Percentiles rank a stretch among this genome's conserved stretches.
Conservation (phyloP, 2,329 filamentous ascomycete genomes). For the Fusarium clavum region DNA sequence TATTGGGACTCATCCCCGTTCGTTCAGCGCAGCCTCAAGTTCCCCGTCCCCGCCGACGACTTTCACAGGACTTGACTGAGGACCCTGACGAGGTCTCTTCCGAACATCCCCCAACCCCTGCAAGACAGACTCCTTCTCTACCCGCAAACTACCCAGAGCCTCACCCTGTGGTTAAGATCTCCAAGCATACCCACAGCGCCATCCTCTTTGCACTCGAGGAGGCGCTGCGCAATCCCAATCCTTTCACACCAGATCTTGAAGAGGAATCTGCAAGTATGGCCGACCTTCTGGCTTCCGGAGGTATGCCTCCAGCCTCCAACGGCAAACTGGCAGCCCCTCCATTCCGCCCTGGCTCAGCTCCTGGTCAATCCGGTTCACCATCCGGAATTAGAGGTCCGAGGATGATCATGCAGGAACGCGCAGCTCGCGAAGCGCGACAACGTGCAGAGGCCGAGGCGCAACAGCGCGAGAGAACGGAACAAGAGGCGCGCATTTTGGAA, state of each 20-base stretch:
- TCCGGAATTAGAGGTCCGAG: conserved; percentile 83
- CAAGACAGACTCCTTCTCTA: conserved; percentile 45
- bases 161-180: conserved; percentile 72
- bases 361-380: conserved; percentile 65
- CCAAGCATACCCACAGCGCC: conserved; percentile 85
- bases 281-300: conserved; percentile 74
- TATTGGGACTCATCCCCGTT: conserved; percentile 49
- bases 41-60: conserved; percentile 50
- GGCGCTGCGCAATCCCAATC: conserved; percentile 82
- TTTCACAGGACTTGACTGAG: conserved; percentile 63
- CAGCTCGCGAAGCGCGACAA: conserved; percentile 78
- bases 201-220: conserved; percentile 94
- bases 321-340: conserved; percentile 63
- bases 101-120: conserved; percentile 45
- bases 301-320: conserved; percentile 65
- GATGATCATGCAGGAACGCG: conserved; percentile 90
- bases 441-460: conserved; percentile 73
- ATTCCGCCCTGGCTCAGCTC: conserved; percentile 60
- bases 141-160: conserved; percentile 52
- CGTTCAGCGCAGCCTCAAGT: conserved; percentile 55
- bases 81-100: conserved; percentile 57
- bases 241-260: conserved; percentile 83
- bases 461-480: conserved; percentile 68
- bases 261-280: conserved; percentile 96
- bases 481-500: conserved; percentile 66